phyloP scores from a whole-genome alignment of 768 basidiomycete species.

The Termitomyces sp. region DNA sequence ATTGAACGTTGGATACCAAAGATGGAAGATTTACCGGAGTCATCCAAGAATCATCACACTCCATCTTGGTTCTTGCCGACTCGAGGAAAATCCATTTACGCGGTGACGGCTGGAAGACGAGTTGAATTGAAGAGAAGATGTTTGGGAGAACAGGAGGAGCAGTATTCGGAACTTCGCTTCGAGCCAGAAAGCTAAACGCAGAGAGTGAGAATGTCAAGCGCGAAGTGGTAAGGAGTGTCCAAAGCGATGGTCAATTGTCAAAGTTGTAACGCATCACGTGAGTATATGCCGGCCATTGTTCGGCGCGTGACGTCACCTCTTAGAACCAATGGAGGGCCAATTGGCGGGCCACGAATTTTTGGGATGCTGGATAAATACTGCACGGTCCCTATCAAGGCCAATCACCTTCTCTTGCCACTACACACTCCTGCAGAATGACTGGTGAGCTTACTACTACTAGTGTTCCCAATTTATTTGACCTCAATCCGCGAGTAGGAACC shows the following conservation, averaged over 20 bases:
- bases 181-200: background rate
- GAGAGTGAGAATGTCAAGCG: background rate
- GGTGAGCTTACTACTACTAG: background rate
- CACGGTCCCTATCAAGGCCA: background rate
- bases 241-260: no score
- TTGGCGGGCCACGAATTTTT: background rate
- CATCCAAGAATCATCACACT: background rate
- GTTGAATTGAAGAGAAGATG: background rate
- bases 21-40: background rate
- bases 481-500: conserved; percentile 21
- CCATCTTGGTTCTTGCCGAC: background rate
- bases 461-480: background rate
- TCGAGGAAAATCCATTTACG: background rate
- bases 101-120: background rate
- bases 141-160: background rate
- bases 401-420: background rate
- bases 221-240: background rate
- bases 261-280: conserved; percentile 2
- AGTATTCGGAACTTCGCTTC: background rate
- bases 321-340: background rate
- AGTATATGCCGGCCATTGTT: background rate
- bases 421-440: background rate
- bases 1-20: background rate
- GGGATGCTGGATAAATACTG: conserved; percentile 1
- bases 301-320: conserved; percentile 20